Base-by-base conservation (phyloP, 495 filamentous ascomycete species). In the Aspergillus panamensis region DNA sequence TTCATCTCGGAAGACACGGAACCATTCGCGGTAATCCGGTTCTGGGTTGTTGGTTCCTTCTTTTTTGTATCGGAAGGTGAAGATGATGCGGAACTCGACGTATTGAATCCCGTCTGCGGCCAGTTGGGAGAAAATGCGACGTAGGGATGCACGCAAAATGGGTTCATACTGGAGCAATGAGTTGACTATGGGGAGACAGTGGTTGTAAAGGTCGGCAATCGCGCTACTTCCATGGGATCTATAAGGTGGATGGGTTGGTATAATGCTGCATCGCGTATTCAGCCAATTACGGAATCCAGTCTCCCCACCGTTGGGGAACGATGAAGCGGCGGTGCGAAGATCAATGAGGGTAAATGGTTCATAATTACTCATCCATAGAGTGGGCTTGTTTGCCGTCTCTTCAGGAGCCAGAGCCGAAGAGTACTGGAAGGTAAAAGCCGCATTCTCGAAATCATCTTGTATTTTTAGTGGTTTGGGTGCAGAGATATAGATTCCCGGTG, bases 121-220 rank as follows among this genome's bases (percentile, higher is more conserved):
- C 6, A 97, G 69, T 20, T 88, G 75, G 13, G 74, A 72, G 61
- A 94, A 80, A 61, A 96, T 73, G 3, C 81, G 78, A 13, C 77
- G 80, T 59, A 96, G 70, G 62, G 89, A 93, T 25, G 76, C 75
- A 21, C 91, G 85, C 73, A 91, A 92, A 53, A 98, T 91, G 0
- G 94, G 92, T 69, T 97, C 94, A 70, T 97, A 96, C 73, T 83
- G 88, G 16, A 96, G 71, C 25, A 97, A 80, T 6, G 84, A 86
- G 25, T 81, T 79, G 30, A 96, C 75, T 2, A 91, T 77, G 0
- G 74, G 72, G 69, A 96, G 94, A 47, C 83, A 84, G 31, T 78
- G 79, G 10, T 69, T 75, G 69, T 96, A 96, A 68, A 91, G 90
- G 14, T 75, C 66, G 90, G 91, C 96, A 52, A 95, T 85, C 16